phyloP scores from a whole-genome alignment of 2,329 filamentous ascomycete genomes.

The Setomelanomma holmii region DNA sequence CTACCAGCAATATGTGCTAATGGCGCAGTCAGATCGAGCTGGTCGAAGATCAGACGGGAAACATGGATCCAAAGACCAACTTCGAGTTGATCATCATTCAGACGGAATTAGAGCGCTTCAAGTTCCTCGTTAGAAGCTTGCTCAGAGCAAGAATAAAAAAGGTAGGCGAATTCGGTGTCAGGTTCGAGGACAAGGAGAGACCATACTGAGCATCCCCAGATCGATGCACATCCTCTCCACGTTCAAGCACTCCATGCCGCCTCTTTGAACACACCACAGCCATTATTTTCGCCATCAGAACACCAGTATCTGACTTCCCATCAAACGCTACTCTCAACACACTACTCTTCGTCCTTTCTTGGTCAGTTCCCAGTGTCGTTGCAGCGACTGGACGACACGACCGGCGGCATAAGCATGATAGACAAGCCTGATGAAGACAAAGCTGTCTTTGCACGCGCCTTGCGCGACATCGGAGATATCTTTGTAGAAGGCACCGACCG shows the following conservation, averaged over 20 bases:
- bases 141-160: conserved; percentile 87
- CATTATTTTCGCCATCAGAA: conserved; percentile 75
- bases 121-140: conserved; percentile 86
- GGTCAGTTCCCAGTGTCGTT: conserved; percentile 78
- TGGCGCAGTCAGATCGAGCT: conserved; percentile 53
- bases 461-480: conserved; percentile 66
- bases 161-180: conserved; percentile 60
- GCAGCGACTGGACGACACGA: conserved; percentile 87
- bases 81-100: conserved; percentile 94
- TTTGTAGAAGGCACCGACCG: conserved; percentile 67
- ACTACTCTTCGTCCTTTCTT: conserved; percentile 87
- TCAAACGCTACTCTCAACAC: conserved; percentile 80
- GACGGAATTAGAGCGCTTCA: conserved; percentile 93
- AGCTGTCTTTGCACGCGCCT: conserved; percentile 82
- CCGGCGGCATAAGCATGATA: conserved; percentile 90
- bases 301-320: conserved; percentile 83
- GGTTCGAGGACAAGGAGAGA: too few species aligned
- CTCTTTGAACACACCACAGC: conserved; percentile 58
- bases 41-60: conserved; percentile 71
- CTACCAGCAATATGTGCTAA: conserved; percentile 17
- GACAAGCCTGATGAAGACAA: conserved; percentile 82
- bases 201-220: conserved; percentile 54
- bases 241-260: conserved; percentile 62
- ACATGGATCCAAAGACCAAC: conserved; percentile 89
- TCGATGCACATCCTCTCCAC: conserved; percentile 78